Percentiles rank a stretch among this genome's conserved stretches.
phyloP scores from a whole-genome alignment of 192 early-diverging fungal species.

The Coemansia sp. region DNA sequence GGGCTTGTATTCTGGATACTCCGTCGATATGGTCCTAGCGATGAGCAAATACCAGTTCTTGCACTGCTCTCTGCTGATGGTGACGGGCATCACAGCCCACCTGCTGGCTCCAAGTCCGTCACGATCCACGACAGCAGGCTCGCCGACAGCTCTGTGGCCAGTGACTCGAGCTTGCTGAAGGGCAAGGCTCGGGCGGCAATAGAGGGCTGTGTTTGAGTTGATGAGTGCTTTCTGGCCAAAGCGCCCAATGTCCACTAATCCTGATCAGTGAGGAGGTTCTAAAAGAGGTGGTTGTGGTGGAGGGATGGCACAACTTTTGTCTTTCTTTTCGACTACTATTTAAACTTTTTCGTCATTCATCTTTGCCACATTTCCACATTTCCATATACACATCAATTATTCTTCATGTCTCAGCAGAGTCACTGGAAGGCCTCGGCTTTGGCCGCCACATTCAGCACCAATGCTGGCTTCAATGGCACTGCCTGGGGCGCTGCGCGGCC shows the following conservation, averaged over 20 bases:
- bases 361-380: neutral
- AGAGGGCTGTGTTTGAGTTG: no score
- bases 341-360: neutral
- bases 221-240: neutral
- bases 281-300: no score
- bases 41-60: neutral
- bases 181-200: neutral
- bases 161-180: neutral
- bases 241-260: neutral
- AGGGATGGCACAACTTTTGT: no score
- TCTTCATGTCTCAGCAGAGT: slow-evolving; percentile 47
- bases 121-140: slow-evolving; percentile 3
- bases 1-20: slow-evolving; percentile 54
- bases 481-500: slow-evolving; percentile 46
- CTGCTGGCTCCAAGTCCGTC: slow-evolving; percentile 1
- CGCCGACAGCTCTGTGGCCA: neutral
- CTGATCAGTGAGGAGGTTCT: neutral
- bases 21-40: neutral
- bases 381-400: no score
- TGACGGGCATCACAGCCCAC: slow-evolving; percentile 1
- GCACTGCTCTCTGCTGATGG: neutral
- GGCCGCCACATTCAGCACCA: slow-evolving; percentile 49
- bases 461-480: slow-evolving; percentile 40
- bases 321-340: no score
- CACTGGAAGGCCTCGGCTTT: slow-evolving; percentile 50